Conservation (phyloP, 2,329 filamentous ascomycete species). For the Aspergillus alliaceus region DNA sequence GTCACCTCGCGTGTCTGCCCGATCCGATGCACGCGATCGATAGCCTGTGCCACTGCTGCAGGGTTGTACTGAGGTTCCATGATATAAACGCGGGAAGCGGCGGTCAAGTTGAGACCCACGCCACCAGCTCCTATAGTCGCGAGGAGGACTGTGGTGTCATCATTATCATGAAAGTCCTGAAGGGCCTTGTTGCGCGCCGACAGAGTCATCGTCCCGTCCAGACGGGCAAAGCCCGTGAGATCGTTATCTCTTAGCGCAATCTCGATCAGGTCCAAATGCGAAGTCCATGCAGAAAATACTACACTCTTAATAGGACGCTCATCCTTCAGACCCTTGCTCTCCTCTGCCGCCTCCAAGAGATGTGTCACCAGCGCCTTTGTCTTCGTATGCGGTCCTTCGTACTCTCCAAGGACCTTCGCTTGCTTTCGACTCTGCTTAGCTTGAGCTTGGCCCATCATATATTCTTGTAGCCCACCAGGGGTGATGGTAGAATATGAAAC, state of each 20-base stretch:
- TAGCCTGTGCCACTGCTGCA: slow-evolving; percentile 87
- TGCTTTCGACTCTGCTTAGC: slow-evolving; percentile 54
- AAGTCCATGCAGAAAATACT: slow-evolving; percentile 95
- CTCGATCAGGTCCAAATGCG: slow-evolving; percentile 88
- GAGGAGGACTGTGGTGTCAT: slow-evolving; percentile 73
- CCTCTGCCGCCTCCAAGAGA: slow-evolving; percentile 63
- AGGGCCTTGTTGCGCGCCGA: slow-evolving; percentile 72
- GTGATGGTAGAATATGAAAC: slow-evolving; percentile 69
- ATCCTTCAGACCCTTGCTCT: slow-evolving; percentile 52
- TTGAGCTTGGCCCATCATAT: slow-evolving; percentile 58
- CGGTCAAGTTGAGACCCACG: slow-evolving; percentile 84
- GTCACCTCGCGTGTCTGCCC: slow-evolving; percentile 86
- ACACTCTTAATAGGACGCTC: slow-evolving; percentile 86
- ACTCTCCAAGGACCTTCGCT: slow-evolving; percentile 64
- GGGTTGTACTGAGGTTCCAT: slow-evolving; percentile 99
- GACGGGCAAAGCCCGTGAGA: slow-evolving; percentile 66
- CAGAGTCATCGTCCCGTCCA: slow-evolving; percentile 87
- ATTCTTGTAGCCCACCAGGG: slow-evolving; percentile 53
- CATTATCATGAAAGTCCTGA: slow-evolving; percentile 72
- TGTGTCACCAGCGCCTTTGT: slow-evolving; percentile 78
- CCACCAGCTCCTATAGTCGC: slow-evolving; percentile 92
- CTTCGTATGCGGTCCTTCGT: slow-evolving; percentile 88
- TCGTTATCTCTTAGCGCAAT: slow-evolving; percentile 65
- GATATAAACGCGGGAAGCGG: slow-evolving; percentile 83
- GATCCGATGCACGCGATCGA: slow-evolving; percentile 88